Evolutionary conservation across 2,329 filamentous ascomycete genomes (phyloP), one percentile per base, ranked within the genome.

Genomic region (Alternaria metachromatica): DNA sequence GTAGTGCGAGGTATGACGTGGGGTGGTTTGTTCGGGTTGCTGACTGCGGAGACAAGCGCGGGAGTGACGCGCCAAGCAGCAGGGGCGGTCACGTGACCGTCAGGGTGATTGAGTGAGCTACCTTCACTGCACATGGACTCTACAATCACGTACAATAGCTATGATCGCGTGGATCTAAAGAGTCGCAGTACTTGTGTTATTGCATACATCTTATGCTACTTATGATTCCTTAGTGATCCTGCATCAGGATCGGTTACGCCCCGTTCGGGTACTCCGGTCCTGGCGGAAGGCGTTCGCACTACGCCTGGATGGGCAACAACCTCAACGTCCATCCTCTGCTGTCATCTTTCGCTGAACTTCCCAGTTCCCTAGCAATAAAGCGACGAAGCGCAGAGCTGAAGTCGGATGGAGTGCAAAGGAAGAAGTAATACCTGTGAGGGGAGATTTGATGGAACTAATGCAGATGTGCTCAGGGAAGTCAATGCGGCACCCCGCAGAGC

Each of bases 11-110:
- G 46, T 60, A 46, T 64, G 50, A 66, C 43, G 64, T 62, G 63
- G 41, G 64, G 56, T 62, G 49, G 33, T 25, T 55, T 28, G 37
- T 30, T 54, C 28, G 55, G 37, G 28, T 43, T 56, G 50, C 50
- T 44, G 26, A 54, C 54, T 67, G 69, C 60, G 67, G 69, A 69
- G 69, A 61, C 56, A 60, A 45, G 37, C 44, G 61, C 69, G 64
- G 63, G 58, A 65, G 61, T 62, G 65, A 60, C 59, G 55, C 43
- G 58, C 55, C 54, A 28, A 26, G 65, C 65, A 18, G 37, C 65
- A 67, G 65, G 65, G 13, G 5, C 49, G 20, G 5, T 53, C 49
- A 33, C 49, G 37, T 41, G 37, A 41, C 15, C 2, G 0, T 10
- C 2, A 5, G 9, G 0, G 8, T 41, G 37, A 41, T 41, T 6